A percentile compares a stretch with the other conserved stretches of the same genome.
Evolutionary conservation across 176 grass and related monocot species (phyloP).

Genomic region (Carex myosuroides): DNA sequence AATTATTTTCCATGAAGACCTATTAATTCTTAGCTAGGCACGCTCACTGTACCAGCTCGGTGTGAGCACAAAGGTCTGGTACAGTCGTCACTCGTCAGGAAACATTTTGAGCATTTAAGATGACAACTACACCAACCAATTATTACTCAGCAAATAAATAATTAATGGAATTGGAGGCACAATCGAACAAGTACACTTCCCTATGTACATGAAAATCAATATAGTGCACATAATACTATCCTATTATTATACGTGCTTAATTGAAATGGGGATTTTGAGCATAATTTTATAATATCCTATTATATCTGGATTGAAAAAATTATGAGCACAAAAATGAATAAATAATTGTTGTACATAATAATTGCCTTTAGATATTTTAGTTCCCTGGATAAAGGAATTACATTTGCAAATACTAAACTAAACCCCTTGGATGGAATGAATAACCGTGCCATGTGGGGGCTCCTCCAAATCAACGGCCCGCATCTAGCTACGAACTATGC

Average conservation of each 20-base stretch:
- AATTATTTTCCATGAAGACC: too few relatives aligned
- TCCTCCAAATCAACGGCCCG: neutral
- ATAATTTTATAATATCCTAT: neutral
- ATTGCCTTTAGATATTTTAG: neutral
- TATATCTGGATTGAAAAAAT: neutral
- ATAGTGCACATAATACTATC: neutral
- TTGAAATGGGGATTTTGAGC: neutral
- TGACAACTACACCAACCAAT: neutral
- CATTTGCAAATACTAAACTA: neutral
- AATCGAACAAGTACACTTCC: neutral
- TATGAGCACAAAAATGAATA: constrained; percentile 9
- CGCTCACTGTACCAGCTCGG: too few relatives aligned
- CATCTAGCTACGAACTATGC: neutral
- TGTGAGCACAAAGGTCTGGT: neutral
- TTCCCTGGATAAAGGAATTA: neutral
- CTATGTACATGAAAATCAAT: neutral
- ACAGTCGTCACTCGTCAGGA: neutral
- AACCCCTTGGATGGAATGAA: neutral
- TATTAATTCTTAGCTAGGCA: too few relatives aligned
- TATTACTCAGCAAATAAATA: neutral
- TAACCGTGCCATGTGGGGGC: neutral
- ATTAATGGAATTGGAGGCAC: neutral
- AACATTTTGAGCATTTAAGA: neutral
- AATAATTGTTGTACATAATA: constrained; percentile 10
- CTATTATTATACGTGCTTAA: too few relatives aligned